Evolutionary conservation across 345 rosid species (phyloP).

Genomic region (Sisymbrium altissimum): DNA sequence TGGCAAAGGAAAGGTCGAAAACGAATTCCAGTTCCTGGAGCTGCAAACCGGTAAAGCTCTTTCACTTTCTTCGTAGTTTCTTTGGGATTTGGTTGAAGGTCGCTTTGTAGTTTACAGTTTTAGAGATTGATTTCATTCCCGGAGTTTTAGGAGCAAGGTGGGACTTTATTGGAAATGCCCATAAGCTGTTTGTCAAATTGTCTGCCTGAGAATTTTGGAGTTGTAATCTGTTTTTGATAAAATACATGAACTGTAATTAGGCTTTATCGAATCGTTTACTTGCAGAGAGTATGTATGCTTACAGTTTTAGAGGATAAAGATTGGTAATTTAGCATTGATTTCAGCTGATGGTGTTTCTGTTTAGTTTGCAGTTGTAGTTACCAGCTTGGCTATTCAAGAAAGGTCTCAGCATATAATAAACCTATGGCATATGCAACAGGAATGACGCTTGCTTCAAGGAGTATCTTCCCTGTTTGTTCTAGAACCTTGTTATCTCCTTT

Average conservation of each 20-base stretch:
- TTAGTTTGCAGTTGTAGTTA: constrained; percentile 1
- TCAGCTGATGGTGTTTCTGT: constrained; percentile 10
- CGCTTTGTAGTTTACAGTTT: not conserved
- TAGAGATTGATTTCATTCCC: not conserved
- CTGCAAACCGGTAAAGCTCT: constrained; percentile 28
- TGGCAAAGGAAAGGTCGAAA: constrained; percentile 26
- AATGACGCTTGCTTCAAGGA: constrained; percentile 37
- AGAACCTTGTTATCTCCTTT: constrained; percentile 37
- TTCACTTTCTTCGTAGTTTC: not conserved
- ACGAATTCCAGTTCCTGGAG: constrained; percentile 1
- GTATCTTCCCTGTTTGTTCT: constrained; percentile 34
- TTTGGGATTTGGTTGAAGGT: not conserved
- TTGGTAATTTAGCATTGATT: not conserved
- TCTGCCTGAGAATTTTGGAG: not conserved
- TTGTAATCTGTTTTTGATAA: not conserved
- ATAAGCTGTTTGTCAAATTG: constrained; percentile 30
- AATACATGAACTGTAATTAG: not conserved
- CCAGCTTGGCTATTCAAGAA: constrained; percentile 9
- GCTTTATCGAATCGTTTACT: not conserved
- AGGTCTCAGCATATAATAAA: constrained; percentile 2
- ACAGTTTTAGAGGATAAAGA: not conserved
- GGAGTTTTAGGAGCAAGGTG: not conserved
- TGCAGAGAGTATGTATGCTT: constrained; percentile 3
- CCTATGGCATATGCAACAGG: constrained; percentile 37
- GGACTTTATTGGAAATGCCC: not conserved